Base-by-base conservation (phyloP, 345 rosid species). In the Citrus glauca region DNA sequence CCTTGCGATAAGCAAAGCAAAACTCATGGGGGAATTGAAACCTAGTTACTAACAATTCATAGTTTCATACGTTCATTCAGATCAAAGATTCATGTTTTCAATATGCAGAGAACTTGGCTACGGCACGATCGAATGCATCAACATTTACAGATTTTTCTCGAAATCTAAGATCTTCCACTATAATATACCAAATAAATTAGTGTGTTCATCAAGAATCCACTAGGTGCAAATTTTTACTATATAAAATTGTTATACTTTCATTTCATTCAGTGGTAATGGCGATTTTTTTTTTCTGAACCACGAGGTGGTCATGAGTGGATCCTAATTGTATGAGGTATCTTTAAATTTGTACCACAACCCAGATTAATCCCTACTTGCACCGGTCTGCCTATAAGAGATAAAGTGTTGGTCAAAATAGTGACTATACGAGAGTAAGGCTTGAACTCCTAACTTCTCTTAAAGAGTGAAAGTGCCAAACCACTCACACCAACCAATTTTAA, bases 371-470 rank as follows among this genome's bases (percentile, higher is more conserved):
- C 0, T 0, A 0, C 0, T 30, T 0, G 32, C 32, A 30, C 4
- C 32, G 32, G 32, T 30, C 0, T 4, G 4, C 32, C 32, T 0
- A 3, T 32, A 32, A 32, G 33, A 0, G 33, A 32, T 32, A 32
- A 3, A 32, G 0, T 3, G 0, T 0, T 32, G 0, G 4, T 0
- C 0, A 32, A 32, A 32, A 4, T 32, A 0, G 33, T 32, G 33
- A 32, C 0, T 0, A 30, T 30, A 30, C 0, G 32, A 30, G 4
- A 30, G 4, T 4, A 0, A 0, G 0, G 0, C 32, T 30, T 30
- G 0, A 30, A 30, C 32, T 30, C 32, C 4, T 32, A 0, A 3
- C 4, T 4, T 32, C 4, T 32, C 33, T 32, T 32, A 32, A 32
- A 0, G 4, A 32, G 4, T 32, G 33, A 32, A 4, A 3, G 4